Base-by-base conservation (phyloP, 306 rosid genomes). In the Cercis canadensis region DNA sequence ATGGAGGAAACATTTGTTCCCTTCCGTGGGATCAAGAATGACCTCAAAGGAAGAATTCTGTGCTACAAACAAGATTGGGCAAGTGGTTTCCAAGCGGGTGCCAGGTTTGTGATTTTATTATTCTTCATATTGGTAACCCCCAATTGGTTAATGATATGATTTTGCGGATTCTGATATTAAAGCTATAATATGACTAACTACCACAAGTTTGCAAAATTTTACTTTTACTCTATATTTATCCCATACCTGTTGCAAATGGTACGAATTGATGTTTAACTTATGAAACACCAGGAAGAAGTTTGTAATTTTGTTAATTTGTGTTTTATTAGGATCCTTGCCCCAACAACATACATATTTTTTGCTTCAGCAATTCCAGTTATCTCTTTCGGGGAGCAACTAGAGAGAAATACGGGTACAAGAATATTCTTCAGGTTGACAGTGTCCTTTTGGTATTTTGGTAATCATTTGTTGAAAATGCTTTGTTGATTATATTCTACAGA, bases 1-100 rank as follows among this genome's bases (percentile, higher is more conserved):
- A 93, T 93, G 98, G 98, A 93, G 76, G 98, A 93, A 88, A 90
- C 97, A 50, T 93, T 90, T 84, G 96, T 93, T 72, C 98, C 98
- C 70, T 74, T 93, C 52, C 97, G 97, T 0, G 98, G 98, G 72
- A 93, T 93, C 69, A 90, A 85, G 83, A 88, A 93, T 69, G 98
- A 93, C 40, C 82, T 93, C 60, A 86, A 84, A 77, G 96, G 88
- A 69, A 87, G 98, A 82, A 71, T 90, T 65, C 4, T 84, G 72
- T 93, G 97, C 90, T 93, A 92, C 76, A 93, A 75, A 72, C 98
- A 90, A 77, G 98, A 93, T 72, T 90, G 98, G 98, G 82, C 86
- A 24, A 87, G 97, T 51, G 98, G 98, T 70, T 43, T 88, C 57
- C 78, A 65, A 6, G 84, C 96, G 0, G 98, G 98, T 53, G 54